phyloP scores from a whole-genome alignment of 345 rosid genomes.

The Salix udensis region DNA sequence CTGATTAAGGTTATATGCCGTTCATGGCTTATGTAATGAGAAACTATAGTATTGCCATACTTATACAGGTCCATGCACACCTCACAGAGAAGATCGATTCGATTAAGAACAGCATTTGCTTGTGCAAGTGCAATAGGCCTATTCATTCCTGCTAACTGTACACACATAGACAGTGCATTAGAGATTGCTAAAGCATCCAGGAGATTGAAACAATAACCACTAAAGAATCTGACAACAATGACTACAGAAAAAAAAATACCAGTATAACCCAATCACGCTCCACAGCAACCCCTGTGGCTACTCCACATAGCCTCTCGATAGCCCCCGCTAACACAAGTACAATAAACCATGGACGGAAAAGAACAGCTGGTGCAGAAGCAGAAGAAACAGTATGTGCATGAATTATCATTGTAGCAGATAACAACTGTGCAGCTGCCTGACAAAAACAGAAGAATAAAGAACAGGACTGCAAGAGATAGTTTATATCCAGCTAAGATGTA shows the following conservation, averaged over 20 bases:
- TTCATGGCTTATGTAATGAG: background rate
- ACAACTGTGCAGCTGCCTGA: slow-evolving; percentile 82
- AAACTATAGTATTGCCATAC: background rate
- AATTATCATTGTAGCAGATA: slow-evolving; percentile 83
- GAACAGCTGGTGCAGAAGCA: slow-evolving; percentile 52
- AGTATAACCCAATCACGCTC: slow-evolving; percentile 97
- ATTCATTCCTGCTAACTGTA: slow-evolving; percentile 84
- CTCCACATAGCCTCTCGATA: slow-evolving; percentile 74
- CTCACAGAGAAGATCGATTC: slow-evolving; percentile 92
- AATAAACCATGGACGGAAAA: slow-evolving; percentile 79
- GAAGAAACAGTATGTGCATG: slow-evolving; percentile 56
- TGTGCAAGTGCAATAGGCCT: slow-evolving; percentile 86
- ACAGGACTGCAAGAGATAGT: background rate
- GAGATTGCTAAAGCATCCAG: slow-evolving; percentile 10
- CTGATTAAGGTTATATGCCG: background rate
- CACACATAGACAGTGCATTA: slow-evolving; percentile 9
- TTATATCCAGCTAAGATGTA: background rate
- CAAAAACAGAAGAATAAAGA: slow-evolving; percentile 22
- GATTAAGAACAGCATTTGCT: slow-evolving; percentile 88
- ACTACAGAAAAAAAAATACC: slow-evolving; percentile 43
- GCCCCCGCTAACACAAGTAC: slow-evolving; percentile 71
- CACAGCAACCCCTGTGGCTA: slow-evolving; percentile 81
- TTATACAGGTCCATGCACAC: slow-evolving; percentile 26
- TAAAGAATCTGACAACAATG: background rate
- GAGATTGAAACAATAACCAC: slow-evolving; percentile 15